phyloP scores from a whole-genome alignment of 164 flowering plant genomes.

The Tinospora cordifolia region DNA sequence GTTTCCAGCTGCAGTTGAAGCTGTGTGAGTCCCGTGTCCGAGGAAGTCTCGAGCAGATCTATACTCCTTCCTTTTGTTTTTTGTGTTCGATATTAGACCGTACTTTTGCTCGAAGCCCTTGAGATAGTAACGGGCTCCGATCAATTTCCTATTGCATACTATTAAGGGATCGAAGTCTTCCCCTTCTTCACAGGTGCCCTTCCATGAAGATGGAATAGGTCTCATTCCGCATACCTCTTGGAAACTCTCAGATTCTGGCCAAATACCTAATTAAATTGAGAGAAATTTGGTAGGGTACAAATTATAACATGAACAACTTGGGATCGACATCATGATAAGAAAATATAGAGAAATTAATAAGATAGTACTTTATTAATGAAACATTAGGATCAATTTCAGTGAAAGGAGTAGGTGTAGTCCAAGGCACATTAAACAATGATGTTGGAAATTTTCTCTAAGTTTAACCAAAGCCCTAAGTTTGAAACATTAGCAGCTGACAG shows the following conservation, averaged over 20 bases:
- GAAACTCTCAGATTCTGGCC: constrained; percentile 68
- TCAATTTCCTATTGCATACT: constrained; percentile 50
- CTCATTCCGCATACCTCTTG: constrained; percentile 25
- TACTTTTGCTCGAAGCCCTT: constrained; percentile 34
- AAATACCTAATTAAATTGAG: constrained; percentile 35
- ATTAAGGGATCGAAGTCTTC: constrained; percentile 31
- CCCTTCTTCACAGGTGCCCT: constrained; percentile 43
- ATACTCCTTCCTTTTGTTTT: constrained; percentile 34
- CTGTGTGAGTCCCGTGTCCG: constrained; percentile 79
- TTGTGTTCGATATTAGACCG: constrained; percentile 26
- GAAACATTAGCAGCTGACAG: too few relatives aligned
- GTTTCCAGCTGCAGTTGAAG: constrained; percentile 68
- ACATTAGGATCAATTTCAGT: neutral
- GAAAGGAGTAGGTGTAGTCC: neutral
- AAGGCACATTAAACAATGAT: neutral
- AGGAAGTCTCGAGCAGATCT: constrained; percentile 45
- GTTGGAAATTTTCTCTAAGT: neutral
- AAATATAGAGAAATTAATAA: too few relatives aligned
- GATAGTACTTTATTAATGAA: too few relatives aligned
- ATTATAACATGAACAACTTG: too few relatives aligned
- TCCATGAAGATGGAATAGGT: constrained; percentile 47
- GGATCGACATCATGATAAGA: too few relatives aligned
- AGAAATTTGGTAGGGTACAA: neutral
- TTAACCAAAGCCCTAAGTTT: too few relatives aligned
- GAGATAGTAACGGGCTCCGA: constrained; percentile 54